A percentile compares a stretch with the other conserved stretches of the same genome.
phyloP scores from a whole-genome alignment of 257 asterid genomes.

The Przewalskia tangutica region DNA sequence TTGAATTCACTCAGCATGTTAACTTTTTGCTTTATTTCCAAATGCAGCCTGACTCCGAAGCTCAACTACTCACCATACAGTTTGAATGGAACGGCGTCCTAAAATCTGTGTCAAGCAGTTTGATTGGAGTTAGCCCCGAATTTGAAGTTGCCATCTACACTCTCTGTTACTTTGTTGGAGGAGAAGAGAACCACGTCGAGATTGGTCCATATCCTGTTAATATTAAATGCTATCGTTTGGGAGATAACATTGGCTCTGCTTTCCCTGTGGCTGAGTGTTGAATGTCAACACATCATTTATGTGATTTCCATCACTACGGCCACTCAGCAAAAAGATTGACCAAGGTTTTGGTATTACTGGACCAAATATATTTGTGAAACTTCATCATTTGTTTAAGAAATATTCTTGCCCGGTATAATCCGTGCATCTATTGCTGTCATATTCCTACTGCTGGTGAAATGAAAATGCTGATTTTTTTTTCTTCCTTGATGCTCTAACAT shows the following conservation, averaged over 20 bases:
- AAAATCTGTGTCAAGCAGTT: constrained; percentile 78
- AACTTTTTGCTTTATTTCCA: neutral
- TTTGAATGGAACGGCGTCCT: constrained; percentile 96
- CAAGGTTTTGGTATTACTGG: neutral
- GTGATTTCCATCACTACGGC: neutral
- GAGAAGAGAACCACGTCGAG: constrained; percentile 68
- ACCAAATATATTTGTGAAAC: neutral
- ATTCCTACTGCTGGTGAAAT: neutral
- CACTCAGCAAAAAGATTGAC: neutral
- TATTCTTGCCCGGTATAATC: neutral
- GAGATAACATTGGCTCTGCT: constrained; percentile 69
- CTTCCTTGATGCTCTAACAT: neutral
- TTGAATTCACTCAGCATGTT: neutral
- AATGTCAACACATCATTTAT: neutral
- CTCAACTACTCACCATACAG: constrained; percentile 74
- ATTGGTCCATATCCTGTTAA: constrained; percentile 80
- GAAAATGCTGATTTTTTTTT: neutral
- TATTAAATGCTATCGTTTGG: constrained; percentile 71
- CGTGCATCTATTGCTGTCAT: neutral
- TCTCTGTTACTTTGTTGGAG: constrained; percentile 67
- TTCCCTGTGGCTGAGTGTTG: constrained; percentile 71
- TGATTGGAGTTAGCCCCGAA: constrained; percentile 94
- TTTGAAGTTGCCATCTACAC: constrained; percentile 82
- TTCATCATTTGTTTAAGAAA: neutral
- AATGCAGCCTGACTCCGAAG: constrained; percentile 82